A percentile compares a stretch with the other conserved stretches of the same genome.
Conservation (phyloP, 1,139 yeast species). For the Yarrowia galli region DNA sequence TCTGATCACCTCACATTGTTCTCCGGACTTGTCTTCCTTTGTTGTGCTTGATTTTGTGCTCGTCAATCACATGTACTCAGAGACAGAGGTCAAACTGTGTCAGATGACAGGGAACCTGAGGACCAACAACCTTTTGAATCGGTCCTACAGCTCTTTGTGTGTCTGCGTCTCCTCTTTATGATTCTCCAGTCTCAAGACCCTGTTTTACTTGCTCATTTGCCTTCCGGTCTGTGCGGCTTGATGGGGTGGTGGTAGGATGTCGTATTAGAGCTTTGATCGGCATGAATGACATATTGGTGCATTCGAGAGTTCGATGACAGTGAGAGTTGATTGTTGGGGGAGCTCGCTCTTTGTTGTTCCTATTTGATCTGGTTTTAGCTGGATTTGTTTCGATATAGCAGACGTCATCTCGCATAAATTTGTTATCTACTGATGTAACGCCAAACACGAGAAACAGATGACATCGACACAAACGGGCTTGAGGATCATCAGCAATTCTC, state of each 20-base stretch:
- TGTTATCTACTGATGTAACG: no score
- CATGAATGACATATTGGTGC: neutral
- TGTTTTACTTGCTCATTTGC: neutral
- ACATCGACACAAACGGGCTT: no score
- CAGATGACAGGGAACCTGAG: neutral
- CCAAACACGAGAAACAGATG: no score
- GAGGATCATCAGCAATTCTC: no score
- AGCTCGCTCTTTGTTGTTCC: neutral
- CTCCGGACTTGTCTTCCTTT: neutral
- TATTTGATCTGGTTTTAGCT: neutral
- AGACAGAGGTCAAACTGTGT: no score
- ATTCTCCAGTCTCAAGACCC: neutral
- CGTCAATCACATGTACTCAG: neutral
- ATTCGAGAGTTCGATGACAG: neutral
- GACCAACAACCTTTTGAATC: neutral
- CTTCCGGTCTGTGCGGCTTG: slow-evolving; percentile 5
- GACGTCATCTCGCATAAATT: no score
- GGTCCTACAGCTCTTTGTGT: neutral
- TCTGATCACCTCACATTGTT: neutral
- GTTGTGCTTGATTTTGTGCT: neutral
- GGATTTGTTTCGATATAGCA: neutral
- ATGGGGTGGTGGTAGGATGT: neutral
- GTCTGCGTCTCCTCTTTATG: neutral
- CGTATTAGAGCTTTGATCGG: neutral
- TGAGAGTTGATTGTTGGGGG: neutral